Evolutionary conservation across 2,329 filamentous ascomycete genomes (phyloP).

Genomic region (Sarocladium strictum): DNA sequence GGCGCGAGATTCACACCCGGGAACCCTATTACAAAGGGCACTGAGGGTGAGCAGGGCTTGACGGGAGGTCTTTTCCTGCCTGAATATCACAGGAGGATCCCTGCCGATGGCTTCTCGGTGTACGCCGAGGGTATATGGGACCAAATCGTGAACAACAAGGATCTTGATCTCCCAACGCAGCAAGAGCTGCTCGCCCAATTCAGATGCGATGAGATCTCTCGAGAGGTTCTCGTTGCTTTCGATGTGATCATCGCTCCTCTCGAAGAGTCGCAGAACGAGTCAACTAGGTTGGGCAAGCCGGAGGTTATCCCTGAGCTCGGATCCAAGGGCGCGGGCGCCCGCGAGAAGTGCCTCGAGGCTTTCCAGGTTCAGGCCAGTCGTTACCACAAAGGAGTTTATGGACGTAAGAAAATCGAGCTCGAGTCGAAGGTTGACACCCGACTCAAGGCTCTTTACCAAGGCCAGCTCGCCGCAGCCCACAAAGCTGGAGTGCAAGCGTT

Average conservation of each 20-base stretch:
- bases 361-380: constrained; percentile 88
- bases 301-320: constrained; percentile 72
- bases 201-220: constrained; percentile 91
- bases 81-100: constrained; percentile 92
- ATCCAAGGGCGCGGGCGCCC: constrained; percentile 62
- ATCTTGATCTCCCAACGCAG: constrained; percentile 91
- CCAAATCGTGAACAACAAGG: constrained; percentile 98
- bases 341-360: constrained; percentile 67
- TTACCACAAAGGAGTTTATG: constrained; percentile 95
- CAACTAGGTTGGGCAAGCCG: constrained; percentile 64
- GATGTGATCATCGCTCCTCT: constrained; percentile 76
- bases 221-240: constrained; percentile 80
- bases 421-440: constrained; percentile 82
- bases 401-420: constrained; percentile 77
- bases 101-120: constrained; percentile 90
- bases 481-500: constrained; percentile 82
- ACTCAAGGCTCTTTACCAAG: constrained; percentile 79
- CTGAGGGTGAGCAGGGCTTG: constrained; percentile 63
- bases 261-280: constrained; percentile 78
- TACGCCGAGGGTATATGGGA: constrained; percentile 97
- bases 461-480: constrained; percentile 83
- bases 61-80: constrained; percentile 81
- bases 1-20: constrained; percentile 78
- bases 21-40: constrained; percentile 61
- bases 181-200: constrained; percentile 96